Evolutionary conservation across 2,329 filamentous ascomycete species (phyloP), one percentile per base, ranked within the genome.

Genomic region (Aspergillus thermomutatus): DNA sequence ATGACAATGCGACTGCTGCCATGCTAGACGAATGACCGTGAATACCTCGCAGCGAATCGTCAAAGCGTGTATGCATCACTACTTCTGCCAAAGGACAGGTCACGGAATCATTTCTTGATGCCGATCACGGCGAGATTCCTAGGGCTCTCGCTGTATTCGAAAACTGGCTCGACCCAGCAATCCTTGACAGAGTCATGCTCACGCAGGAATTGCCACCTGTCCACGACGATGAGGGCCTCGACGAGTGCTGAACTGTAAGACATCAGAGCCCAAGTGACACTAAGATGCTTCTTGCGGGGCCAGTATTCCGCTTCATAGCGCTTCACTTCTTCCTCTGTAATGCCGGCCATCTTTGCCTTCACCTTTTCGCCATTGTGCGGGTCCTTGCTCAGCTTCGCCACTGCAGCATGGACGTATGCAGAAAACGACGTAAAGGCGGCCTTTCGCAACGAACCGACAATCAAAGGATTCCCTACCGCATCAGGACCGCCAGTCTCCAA

Each of bases 71-170:
- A 17, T 34, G 31, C 31, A 14, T 27, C 21, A 26, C 11, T 11
- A 37, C 14, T 17, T 46, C 19, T 7, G 43, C 21, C 21, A 46
- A 23, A 26, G 23, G 7, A 23, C 11, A 26, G 11, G 11, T 46
- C 9, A 8, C 9, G 26, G 17, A 10, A 40, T 72, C 66, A 80
- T 66, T 82, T 85, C 78, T 96, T 97, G 50, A 97, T 82, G 0
- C 93, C 94, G 28, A 97, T 92, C 3, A 99, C 89, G 1, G 96
- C 93, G 68, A 97, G 74, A 74, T 99, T 97, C 60, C 94, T 82
- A 49, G 94, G 94, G 71, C 92, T 96, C 69, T 89, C 76, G 40
- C 77, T 79, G 73, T 96, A 97, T 64, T 96, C 91, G 77, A 97
- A 97, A 4, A 97, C 92, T 0, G 89, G 82, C 77, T 97, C 91